Evolutionary conservation across 768 basidiomycete species (phyloP).

Genomic region (Kwoniella bestiolae): DNA sequence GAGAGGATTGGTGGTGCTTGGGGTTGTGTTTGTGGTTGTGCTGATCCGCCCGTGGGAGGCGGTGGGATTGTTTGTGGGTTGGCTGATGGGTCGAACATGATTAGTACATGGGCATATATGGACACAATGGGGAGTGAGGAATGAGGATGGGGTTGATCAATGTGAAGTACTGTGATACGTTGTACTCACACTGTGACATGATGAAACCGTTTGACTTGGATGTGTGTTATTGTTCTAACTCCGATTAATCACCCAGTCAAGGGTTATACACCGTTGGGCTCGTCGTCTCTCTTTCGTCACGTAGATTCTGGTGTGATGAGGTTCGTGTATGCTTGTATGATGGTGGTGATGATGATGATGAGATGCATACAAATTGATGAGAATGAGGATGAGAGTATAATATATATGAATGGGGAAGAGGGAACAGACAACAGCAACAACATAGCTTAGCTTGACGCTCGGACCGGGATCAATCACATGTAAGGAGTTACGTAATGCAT

Average conservation of each 20-base stretch:
- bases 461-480: neutral
- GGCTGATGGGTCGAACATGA: neutral
- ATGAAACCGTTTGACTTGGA: neutral
- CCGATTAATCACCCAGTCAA: neutral
- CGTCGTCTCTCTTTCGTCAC: neutral
- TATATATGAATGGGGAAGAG: neutral
- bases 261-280: neutral
- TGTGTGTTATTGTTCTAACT: too few species aligned
- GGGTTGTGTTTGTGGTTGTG: neutral
- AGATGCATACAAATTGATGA: too few species aligned
- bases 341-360: neutral
- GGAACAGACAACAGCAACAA: neutral
- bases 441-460: neutral
- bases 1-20: slow-evolving; percentile 8
- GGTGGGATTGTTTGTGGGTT: neutral
- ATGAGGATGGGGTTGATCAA: too few species aligned
- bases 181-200: slow-evolving; percentile 13
- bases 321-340: neutral
- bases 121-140: neutral
- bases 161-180: too few species aligned
- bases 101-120: neutral
- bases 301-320: too few species aligned
- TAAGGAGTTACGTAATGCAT: neutral
- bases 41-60: neutral
- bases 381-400: neutral